Base-by-base conservation (phyloP, 805 yeast species). In the Yamadazyma takamatsuzukensis region DNA sequence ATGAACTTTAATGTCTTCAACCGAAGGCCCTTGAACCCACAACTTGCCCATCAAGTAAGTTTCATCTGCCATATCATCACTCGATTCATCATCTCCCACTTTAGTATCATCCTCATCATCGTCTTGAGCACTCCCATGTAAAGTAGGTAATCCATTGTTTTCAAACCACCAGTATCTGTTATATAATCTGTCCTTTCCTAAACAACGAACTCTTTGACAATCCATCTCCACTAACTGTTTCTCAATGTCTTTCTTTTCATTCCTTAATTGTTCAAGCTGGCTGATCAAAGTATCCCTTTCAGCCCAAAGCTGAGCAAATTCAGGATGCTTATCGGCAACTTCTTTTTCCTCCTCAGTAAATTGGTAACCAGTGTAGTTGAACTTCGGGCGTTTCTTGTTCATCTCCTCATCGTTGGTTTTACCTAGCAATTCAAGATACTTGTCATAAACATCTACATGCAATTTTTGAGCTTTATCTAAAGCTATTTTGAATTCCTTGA, bases 91-190 rank as follows among this genome's bases (percentile, higher is more conserved):
- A 6, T 49, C 64, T 5, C 40, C 52, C 6, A 45, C 52, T 7
- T 27, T 17, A 10, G 17, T 24, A 2, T 26, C 38, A 4, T 38
- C 44, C 18, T 49, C 61, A 0, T 61, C 68, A 1, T 64, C 65
- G 0, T 53, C 72, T 14, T 50, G 63, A 3, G 48, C 27, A 22
- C 57, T 53, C 9, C 63, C 64, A 32, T 63, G 67, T 23, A 69
- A 48, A 6, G 68, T 66, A 4, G 88, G 86, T 29, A 87, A 65
- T 0, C 97, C 98, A 49, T 83, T 82, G 41, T 71, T 70, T 49
- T 90, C 97, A 51, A 88, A 78, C 96, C 96, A 93, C 95, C 95
- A 93, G 54, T 90, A 93, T 43, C 89, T 68, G 61, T 93, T 93
- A 54, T 68, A 88, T 37, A 76, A 74, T 31, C 95, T 64, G 56